phyloP scores from a whole-genome alignment of 2,329 filamentous ascomycete species.

The Ascochyta viciae-villosae region DNA sequence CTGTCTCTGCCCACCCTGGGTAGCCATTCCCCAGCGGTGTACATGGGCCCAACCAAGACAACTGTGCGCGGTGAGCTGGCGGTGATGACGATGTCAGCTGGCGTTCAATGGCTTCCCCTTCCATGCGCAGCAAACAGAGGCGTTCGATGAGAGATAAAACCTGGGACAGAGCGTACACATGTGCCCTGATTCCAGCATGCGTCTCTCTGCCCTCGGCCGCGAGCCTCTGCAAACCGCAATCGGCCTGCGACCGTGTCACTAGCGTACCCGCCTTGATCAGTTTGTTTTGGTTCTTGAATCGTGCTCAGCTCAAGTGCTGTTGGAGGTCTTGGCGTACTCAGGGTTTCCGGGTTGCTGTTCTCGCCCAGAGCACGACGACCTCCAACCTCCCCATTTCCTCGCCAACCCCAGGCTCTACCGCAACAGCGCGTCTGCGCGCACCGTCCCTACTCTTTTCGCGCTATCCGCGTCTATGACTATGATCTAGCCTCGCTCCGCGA shows the following conservation, averaged over 20 bases:
- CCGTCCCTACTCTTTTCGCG: slow-evolving; percentile 22
- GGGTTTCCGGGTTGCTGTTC: slow-evolving; percentile 5
- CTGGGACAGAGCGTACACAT: neutral
- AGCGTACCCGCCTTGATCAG: slow-evolving; percentile 14
- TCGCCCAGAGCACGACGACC: slow-evolving; percentile 25
- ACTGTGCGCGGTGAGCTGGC: neutral
- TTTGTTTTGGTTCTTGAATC: slow-evolving; percentile 32
- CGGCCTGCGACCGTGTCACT: neutral
- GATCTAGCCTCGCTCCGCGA: slow-evolving; percentile 26
- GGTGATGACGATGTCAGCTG: slow-evolving; percentile 4
- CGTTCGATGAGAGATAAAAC: slow-evolving; percentile 1
- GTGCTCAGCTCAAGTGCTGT: slow-evolving; percentile 22
- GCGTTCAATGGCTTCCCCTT: slow-evolving; percentile 3
- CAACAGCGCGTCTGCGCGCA: slow-evolving; percentile 38
- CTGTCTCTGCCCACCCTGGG: neutral
- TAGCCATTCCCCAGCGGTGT: neutral
- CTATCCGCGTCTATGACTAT: slow-evolving; percentile 28
- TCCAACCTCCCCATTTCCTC: slow-evolving; percentile 44
- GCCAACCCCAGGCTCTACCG: slow-evolving; percentile 18
- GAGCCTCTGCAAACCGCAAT: slow-evolving; percentile 5
- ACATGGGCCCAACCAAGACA: neutral
- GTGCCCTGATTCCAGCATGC: neutral
- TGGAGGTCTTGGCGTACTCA: slow-evolving; percentile 30
- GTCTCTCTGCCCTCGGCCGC: neutral
- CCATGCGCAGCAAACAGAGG: slow-evolving; percentile 21